Evolutionary conservation across 306 rosid genomes (phyloP).

Genomic region (Lathyrus sativus): DNA sequence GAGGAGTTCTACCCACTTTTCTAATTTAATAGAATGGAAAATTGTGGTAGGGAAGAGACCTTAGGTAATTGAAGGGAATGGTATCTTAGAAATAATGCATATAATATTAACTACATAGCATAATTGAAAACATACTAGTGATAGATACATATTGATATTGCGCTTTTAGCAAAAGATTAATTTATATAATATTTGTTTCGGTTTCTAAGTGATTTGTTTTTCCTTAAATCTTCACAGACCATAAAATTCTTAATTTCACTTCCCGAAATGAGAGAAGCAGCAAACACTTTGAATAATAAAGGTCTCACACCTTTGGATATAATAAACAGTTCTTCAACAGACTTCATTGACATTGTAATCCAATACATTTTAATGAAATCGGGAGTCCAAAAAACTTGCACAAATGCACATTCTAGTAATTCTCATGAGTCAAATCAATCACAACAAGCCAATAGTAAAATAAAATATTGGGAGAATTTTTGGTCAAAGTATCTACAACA

Average conservation of each 20-base stretch:
- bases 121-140: too few relatives aligned
- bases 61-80: too few relatives aligned
- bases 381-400: slow-evolving; percentile 9
- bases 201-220: neutral
- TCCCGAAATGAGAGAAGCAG: neutral
- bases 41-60: too few relatives aligned
- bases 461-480: slow-evolving; percentile 20
- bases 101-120: too few relatives aligned
- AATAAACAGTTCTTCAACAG: neutral
- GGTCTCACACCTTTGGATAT: slow-evolving; percentile 28
- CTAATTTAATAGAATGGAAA: too few relatives aligned
- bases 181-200: neutral
- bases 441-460: neutral
- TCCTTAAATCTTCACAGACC: slow-evolving; percentile 16
- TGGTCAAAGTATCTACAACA: slow-evolving; percentile 28
- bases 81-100: too few relatives aligned
- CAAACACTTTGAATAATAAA: neutral
- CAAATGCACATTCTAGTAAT: neutral
- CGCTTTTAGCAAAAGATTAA: too few relatives aligned
- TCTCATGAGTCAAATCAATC: neutral
- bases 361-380: slow-evolving; percentile 19
- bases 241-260: slow-evolving; percentile 38
- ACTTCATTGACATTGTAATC: slow-evolving; percentile 11
- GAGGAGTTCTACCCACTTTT: too few relatives aligned
- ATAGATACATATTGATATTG: too few relatives aligned